Evolutionary conservation across 495 filamentous ascomycete species (phyloP).

Genomic region (Podospora pseudocomata): DNA sequence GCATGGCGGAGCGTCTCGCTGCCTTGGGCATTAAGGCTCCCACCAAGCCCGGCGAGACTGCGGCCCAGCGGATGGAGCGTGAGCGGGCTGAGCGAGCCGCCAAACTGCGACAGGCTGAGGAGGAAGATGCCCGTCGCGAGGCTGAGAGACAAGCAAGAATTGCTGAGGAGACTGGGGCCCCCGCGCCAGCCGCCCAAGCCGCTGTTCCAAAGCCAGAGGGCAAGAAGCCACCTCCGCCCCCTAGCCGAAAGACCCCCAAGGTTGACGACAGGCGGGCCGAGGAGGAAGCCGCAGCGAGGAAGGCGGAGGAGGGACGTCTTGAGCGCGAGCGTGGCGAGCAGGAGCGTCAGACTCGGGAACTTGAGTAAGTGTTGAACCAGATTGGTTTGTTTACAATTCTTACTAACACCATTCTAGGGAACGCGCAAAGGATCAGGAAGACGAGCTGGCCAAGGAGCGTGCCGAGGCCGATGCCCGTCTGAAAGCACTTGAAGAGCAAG

Average conservation of each 20-base stretch:
- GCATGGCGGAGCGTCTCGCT: constrained; percentile 96
- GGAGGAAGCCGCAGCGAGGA: constrained; percentile 51
- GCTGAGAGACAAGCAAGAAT: constrained; percentile 80
- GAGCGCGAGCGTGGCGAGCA: constrained; percentile 74
- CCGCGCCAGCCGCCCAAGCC: constrained; percentile 45
- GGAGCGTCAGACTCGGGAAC: constrained; percentile 63
- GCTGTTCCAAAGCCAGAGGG: constrained; percentile 48
- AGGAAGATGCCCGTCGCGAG: constrained; percentile 90
- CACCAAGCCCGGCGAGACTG: constrained; percentile 65
- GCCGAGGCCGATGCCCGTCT: constrained; percentile 79
- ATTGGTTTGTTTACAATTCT: neutral
- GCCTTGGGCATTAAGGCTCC: constrained; percentile 86
- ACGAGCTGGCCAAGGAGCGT: constrained; percentile 73
- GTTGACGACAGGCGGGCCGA: constrained; percentile 47
- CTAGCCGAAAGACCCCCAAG: constrained; percentile 69
- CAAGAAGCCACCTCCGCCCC: constrained; percentile 85
- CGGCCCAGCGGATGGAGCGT: constrained; percentile 79
- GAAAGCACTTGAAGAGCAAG: constrained; percentile 86
- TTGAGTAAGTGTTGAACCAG: constrained; percentile 68
- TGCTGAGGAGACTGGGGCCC: constrained; percentile 71
- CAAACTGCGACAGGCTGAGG: constrained; percentile 82
- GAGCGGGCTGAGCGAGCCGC: constrained; percentile 85
- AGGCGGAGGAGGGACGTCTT: constrained; percentile 52
- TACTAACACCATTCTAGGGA: constrained; percentile 47
- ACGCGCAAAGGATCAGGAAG: constrained; percentile 70